A percentile compares a stretch with the other conserved stretches of the same genome.
Evolutionary conservation across 2,329 filamentous ascomycete species (phyloP).

Genomic region (Hymenoscyphus fructigenus): DNA sequence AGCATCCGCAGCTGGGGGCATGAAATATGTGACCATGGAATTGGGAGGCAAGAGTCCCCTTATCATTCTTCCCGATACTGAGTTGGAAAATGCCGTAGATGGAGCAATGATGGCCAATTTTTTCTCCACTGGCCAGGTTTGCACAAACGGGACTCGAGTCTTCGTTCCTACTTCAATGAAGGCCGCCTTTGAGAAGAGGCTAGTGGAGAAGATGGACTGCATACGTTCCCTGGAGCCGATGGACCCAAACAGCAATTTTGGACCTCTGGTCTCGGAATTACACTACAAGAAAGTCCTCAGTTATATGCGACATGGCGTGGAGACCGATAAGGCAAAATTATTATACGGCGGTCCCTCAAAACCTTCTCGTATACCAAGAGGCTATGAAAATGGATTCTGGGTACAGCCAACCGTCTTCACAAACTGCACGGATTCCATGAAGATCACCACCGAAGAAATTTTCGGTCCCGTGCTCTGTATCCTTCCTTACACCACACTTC

Average conservation of each 20-base stretch:
- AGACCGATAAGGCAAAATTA: constrained; percentile 70
- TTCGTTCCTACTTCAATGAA: constrained; percentile 72
- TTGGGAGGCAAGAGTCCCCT: constrained; percentile 84
- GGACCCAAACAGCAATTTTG: constrained; percentile 75
- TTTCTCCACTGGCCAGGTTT: constrained; percentile 87
- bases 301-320: constrained; percentile 75
- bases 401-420: constrained; percentile 82
- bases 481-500: constrained; percentile 67
- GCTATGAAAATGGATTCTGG: constrained; percentile 69
- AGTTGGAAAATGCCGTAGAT: constrained; percentile 77
- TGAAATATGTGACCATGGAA: constrained; percentile 94
- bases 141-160: constrained; percentile 87
- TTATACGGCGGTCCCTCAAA: constrained; percentile 69
- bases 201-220: constrained; percentile 68
- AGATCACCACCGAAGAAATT: constrained; percentile 78
- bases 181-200: constrained; percentile 62
- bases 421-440: constrained; percentile 80
- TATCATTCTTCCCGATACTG: constrained; percentile 76
- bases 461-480: constrained; percentile 87
- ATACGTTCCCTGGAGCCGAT: constrained; percentile 73
- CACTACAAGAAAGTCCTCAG: constrained; percentile 76
- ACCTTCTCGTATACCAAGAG: constrained; percentile 41
- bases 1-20: constrained; percentile 67
- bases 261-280: constrained; percentile 71
- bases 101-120: constrained; percentile 94